These are phyloP conservation scores for Raffaelea deltoideospora DNA, from an alignment of 2,329 filamentous ascomycete species.

Conservation along the genomic window DNA sequence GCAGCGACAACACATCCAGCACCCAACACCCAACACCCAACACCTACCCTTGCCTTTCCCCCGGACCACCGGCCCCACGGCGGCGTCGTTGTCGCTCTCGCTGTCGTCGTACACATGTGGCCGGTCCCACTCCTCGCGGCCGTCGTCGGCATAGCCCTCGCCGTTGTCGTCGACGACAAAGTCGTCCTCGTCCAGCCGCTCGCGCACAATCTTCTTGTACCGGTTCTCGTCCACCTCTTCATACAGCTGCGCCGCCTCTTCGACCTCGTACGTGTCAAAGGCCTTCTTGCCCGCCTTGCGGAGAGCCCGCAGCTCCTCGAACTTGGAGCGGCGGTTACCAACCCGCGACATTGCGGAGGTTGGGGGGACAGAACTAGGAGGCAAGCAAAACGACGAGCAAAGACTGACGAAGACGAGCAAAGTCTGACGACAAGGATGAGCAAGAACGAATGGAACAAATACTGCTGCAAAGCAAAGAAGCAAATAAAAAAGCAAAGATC, in stretches of 20 bases:
- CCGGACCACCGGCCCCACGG: constrained; percentile 22
- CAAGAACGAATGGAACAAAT: too few relatives aligned
- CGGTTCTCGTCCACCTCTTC: constrained; percentile 94
- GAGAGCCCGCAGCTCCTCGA: constrained; percentile 70
- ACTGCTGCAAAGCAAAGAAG: too few relatives aligned
- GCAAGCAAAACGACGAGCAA: too few relatives aligned
- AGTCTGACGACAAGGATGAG: too few relatives aligned
- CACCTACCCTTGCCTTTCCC: constrained; percentile 32
- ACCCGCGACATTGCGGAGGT: constrained; percentile 20
- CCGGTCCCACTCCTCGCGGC: constrained; percentile 84
- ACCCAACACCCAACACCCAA: neutral
- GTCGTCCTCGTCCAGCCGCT: constrained; percentile 82
- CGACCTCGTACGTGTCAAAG: constrained; percentile 72
- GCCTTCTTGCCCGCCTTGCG: constrained; percentile 84
- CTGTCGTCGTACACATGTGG: constrained; percentile 55
- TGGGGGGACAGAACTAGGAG: too few relatives aligned
- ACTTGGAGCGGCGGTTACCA: constrained; percentile 30
- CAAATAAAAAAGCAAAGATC: too few relatives aligned
- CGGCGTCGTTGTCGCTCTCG: too few relatives aligned
- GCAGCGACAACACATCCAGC: neutral
- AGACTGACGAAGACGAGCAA: too few relatives aligned
- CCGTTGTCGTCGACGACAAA: constrained; percentile 98
- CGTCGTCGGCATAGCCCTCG: constrained; percentile 91
- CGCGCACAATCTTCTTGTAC: constrained; percentile 90
- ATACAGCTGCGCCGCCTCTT: constrained; percentile 74